phyloP scores from a whole-genome alignment of 148 eudicot species.

The Amaranthus hypochondriacus region DNA sequence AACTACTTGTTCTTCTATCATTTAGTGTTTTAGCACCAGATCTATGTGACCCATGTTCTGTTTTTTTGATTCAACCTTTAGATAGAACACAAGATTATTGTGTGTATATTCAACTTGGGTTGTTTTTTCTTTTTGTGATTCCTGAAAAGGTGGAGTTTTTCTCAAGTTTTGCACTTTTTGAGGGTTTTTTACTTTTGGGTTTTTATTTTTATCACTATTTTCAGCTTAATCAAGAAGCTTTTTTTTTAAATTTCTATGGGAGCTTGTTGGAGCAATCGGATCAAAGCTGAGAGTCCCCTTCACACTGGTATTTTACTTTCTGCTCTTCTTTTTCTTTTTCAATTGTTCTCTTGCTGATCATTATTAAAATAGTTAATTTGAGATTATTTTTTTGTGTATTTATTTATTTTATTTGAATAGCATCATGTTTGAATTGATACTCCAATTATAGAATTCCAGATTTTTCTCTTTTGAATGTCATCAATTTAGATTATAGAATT shows the following conservation, averaged over 20 bases:
- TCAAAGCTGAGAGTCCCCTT: constrained; percentile 44
- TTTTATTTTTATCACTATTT: too few relatives aligned
- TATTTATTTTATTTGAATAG: neutral
- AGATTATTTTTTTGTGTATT: neutral
- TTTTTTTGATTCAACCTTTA: neutral
- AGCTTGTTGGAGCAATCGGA: constrained; percentile 38
- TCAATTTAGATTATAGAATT: neutral
- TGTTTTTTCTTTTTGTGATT: neutral
- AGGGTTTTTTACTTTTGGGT: neutral
- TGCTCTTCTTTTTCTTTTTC: neutral
- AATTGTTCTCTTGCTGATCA: neutral
- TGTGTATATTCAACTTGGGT: constrained; percentile 8
- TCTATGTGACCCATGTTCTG: constrained; percentile 16
- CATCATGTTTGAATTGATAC: neutral
- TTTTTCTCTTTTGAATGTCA: neutral
- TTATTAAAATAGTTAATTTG: neutral
- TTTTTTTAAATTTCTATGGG: constrained; percentile 31
- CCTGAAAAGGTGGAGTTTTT: neutral
- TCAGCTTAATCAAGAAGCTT: too few relatives aligned
- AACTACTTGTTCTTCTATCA: neutral
- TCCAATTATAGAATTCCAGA: too few relatives aligned
- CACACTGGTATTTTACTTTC: constrained; percentile 27
- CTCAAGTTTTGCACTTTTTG: neutral
- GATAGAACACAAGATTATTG: neutral
- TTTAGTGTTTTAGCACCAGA: constrained; percentile 23